These are phyloP conservation scores for Vigna angularis DNA, from an alignment of 306 rosid species.

Conservation along the genomic window DNA sequence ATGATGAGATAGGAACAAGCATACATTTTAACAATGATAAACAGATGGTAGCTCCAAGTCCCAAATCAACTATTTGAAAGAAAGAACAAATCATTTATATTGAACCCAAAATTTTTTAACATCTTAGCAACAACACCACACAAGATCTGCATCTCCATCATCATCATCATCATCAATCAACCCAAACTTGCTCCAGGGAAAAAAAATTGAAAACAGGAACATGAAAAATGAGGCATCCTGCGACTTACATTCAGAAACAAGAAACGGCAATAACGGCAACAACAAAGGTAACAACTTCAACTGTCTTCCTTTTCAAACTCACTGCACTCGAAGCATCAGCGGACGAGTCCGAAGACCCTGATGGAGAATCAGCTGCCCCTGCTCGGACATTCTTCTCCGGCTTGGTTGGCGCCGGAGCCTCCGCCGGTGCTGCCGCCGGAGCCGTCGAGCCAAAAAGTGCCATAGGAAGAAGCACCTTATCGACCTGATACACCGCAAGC, in stretches of 20 bases:
- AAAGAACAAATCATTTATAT: slow-evolving; percentile 26
- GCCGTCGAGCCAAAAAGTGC: slow-evolving; percentile 57
- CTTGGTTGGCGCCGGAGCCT: slow-evolving; percentile 68
- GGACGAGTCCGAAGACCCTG: slow-evolving; percentile 51
- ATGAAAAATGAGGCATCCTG: slow-evolving; percentile 15
- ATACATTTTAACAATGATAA: not conserved
- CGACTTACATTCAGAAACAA: slow-evolving; percentile 38
- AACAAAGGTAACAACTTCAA: slow-evolving; percentile 23
- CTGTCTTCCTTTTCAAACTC: slow-evolving; percentile 19
- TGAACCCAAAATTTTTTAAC: slow-evolving; percentile 46
- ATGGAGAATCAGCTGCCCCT: slow-evolving; percentile 62
- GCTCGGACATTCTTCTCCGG: slow-evolving; percentile 65
- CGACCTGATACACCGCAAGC: slow-evolving; percentile 84
- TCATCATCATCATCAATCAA: slow-evolving; percentile 35
- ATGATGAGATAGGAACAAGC: not conserved
- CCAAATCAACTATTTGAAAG: not conserved
- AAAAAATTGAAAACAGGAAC: not conserved
- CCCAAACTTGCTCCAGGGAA: slow-evolving; percentile 1
- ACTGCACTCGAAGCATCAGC: slow-evolving; percentile 50
- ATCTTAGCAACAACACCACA: slow-evolving; percentile 42
- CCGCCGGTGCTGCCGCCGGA: slow-evolving; percentile 52
- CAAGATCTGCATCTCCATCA: slow-evolving; percentile 43
- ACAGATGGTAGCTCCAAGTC: slow-evolving; percentile 3
- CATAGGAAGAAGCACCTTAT: slow-evolving; percentile 82
- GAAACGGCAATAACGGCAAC: slow-evolving; percentile 34